phyloP scores from a whole-genome alignment of 345 rosid species.

The Salix viminalis region DNA sequence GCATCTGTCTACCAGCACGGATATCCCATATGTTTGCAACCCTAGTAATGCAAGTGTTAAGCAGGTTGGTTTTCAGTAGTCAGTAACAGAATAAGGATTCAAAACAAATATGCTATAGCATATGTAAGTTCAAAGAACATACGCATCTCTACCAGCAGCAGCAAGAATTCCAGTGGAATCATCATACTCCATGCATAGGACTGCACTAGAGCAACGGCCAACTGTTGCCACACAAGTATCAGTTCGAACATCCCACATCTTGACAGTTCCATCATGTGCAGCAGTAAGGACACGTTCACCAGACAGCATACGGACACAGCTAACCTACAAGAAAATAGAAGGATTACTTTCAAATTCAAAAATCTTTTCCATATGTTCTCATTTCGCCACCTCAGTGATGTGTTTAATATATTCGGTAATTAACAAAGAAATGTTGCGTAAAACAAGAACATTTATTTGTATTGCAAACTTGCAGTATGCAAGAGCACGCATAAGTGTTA shows the following conservation, averaged over 20 bases:
- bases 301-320: slow-evolving; percentile 87
- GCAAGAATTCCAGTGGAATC: slow-evolving; percentile 94
- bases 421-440: neutral
- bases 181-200: slow-evolving; percentile 92
- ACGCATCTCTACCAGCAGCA: slow-evolving; percentile 98
- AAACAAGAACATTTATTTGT: too few relatives aligned
- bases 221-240: slow-evolving; percentile 98
- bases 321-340: slow-evolving; percentile 48
- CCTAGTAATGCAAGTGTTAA: slow-evolving; percentile 44
- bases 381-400: too few relatives aligned
- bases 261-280: slow-evolving; percentile 87
- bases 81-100: neutral
- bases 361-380: neutral
- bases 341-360: neutral
- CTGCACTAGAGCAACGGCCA: slow-evolving; percentile 90
- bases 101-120: neutral
- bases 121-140: slow-evolving; percentile 27
- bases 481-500: neutral
- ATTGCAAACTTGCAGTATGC: neutral
- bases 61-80: slow-evolving; percentile 7
- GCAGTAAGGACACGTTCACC: slow-evolving; percentile 95
- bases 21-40: slow-evolving; percentile 95
- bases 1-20: slow-evolving; percentile 97
- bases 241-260: slow-evolving; percentile 99
- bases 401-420: too few relatives aligned